Conservation (phyloP, 257 asterid genomes). For the Solanum paucissectum region DNA sequence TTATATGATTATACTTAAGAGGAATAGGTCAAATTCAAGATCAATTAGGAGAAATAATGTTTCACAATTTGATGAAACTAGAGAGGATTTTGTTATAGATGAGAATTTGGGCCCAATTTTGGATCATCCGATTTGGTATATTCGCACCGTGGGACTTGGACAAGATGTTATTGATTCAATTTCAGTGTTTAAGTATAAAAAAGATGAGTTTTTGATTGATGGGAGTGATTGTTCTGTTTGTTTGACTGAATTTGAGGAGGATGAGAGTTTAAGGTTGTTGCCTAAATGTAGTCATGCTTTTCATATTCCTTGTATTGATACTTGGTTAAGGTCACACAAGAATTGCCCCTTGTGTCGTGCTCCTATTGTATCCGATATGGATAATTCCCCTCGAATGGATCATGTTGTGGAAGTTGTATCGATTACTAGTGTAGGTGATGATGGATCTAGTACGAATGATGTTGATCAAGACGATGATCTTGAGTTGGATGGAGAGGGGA, state of each 20-base stretch:
- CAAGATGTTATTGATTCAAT: slow-evolving; percentile 55
- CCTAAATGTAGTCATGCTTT: slow-evolving; percentile 86
- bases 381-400: background rate
- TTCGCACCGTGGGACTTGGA: slow-evolving; percentile 48
- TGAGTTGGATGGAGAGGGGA: slow-evolving; percentile 3
- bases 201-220: slow-evolving; percentile 28
- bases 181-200: slow-evolving; percentile 29
- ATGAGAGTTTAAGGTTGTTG: slow-evolving; percentile 57
- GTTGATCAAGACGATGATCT: background rate
- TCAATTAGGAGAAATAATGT: background rate
- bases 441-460: background rate
- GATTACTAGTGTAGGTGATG: background rate
- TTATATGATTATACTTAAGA: slow-evolving; percentile 26
- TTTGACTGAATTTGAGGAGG: slow-evolving; percentile 54
- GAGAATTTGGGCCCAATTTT: slow-evolving; percentile 29
- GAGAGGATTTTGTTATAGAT: slow-evolving; percentile 20
- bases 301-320: slow-evolving; percentile 60
- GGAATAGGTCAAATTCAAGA: slow-evolving; percentile 20
- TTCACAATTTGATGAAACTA: background rate
- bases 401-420: background rate
- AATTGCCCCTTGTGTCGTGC: slow-evolving; percentile 83
- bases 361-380: slow-evolving; percentile 15
- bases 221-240: slow-evolving; percentile 69
- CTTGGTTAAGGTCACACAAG: slow-evolving; percentile 67
- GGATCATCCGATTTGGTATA: slow-evolving; percentile 63